These are phyloP conservation scores for Stagonosporopsis tanaceti DNA, from an alignment of 2,329 filamentous ascomycete species.

Conservation along the genomic window DNA sequence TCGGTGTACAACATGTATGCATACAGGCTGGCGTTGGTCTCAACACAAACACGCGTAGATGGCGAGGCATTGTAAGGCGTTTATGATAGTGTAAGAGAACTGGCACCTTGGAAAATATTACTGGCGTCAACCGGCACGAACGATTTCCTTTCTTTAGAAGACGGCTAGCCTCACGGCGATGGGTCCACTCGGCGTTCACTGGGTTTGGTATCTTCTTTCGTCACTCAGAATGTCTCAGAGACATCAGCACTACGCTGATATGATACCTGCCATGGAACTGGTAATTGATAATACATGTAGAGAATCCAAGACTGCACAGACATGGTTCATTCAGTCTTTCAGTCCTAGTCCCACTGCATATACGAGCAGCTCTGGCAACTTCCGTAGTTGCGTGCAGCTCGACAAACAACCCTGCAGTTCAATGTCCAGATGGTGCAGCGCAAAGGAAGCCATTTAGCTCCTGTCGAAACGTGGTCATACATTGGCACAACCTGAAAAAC, in stretches of 20 bases:
- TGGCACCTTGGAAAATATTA: neutral
- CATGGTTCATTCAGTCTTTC: neutral
- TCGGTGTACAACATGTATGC: constrained; percentile 6
- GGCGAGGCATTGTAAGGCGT: constrained; percentile 16
- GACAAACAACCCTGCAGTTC: neutral
- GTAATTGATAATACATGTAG: neutral
- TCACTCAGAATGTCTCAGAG: neutral
- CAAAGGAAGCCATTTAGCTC: neutral
- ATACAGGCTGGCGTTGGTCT: constrained; percentile 8
- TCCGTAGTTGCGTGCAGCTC: neutral
- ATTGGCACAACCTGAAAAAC: neutral
- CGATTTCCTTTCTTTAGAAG: neutral
- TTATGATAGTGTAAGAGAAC: constrained; percentile 1
- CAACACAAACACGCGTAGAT: neutral
- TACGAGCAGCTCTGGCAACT: constrained; percentile 5
- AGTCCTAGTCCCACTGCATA: constrained; percentile 1
- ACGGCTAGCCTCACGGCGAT: constrained; percentile 4
- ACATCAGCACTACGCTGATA: neutral
- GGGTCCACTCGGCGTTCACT: neutral
- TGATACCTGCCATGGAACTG: neutral
- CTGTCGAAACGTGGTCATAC: neutral
- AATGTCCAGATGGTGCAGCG: neutral
- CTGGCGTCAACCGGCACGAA: neutral
- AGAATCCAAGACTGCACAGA: neutral
- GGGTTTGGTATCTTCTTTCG: neutral